These are phyloP conservation scores for Podospora fimiseda DNA, from an alignment of 495 filamentous ascomycete genomes.

Conservation along the genomic window DNA sequence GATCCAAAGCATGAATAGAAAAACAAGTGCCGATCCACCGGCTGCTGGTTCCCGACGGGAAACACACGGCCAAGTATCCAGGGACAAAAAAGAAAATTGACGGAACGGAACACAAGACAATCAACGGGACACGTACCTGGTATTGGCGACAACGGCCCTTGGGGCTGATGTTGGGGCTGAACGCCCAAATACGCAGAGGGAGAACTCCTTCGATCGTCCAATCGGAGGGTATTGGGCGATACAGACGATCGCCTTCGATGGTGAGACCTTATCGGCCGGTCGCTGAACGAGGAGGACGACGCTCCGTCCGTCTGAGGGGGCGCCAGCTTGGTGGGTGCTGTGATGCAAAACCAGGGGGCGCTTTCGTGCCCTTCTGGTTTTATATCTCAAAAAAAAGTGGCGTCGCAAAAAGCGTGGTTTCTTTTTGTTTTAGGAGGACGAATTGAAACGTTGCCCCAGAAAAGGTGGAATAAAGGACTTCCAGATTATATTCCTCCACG, in stretches of 20 bases:
- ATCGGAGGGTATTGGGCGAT: conserved; percentile 23
- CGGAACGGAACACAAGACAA: background rate
- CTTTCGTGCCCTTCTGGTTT: conserved; percentile 16
- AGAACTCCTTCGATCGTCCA: conserved; percentile 24
- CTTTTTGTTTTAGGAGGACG: background rate
- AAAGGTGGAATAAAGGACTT: background rate
- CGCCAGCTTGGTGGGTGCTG: conserved; percentile 31
- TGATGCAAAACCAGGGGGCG: conserved; percentile 18
- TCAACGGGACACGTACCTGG: conserved; percentile 31
- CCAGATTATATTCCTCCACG: no score
- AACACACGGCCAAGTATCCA: conserved; percentile 5
- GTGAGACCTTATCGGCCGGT: conserved; percentile 32
- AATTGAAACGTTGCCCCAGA: background rate
- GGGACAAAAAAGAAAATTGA: background rate
- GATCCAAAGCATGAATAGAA: background rate
- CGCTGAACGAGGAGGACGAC: conserved; percentile 38
- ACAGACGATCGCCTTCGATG: conserved; percentile 37
- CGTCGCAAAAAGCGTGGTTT: background rate
- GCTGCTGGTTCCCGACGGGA: conserved; percentile 13
- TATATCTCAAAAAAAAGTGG: background rate
- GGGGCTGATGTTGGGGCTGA: conserved; percentile 32
- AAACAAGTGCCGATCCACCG: background rate
- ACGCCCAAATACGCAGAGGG: conserved; percentile 30
- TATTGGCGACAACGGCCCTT: conserved; percentile 33
- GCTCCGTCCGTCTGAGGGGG: conserved; percentile 31